Evolutionary conservation across 345 rosid species (phyloP).

Genomic region (Rhodomyrtus tomentosa): DNA sequence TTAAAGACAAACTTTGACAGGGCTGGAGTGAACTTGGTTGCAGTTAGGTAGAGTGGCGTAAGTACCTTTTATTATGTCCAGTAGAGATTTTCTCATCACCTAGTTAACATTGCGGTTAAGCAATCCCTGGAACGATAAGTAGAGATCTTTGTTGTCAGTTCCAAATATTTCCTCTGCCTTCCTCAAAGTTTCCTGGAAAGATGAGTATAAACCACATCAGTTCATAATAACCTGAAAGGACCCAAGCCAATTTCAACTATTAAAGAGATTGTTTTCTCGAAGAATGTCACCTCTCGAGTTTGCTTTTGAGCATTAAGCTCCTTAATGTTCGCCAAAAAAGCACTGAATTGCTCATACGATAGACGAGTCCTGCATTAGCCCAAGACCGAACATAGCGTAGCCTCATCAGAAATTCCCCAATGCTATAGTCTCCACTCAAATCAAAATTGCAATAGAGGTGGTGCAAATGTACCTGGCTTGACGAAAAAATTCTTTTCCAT

Average conservation of each 20-base stretch:
- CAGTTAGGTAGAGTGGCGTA: background rate
- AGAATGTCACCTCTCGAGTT: constrained; percentile 60
- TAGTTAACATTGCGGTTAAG: constrained; percentile 52
- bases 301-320: constrained; percentile 86
- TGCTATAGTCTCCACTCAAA: background rate
- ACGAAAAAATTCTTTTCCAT: constrained; percentile 97
- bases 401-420: background rate
- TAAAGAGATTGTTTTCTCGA: background rate
- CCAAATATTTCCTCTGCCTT: constrained; percentile 93
- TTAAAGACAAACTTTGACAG: background rate
- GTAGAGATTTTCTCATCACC: background rate
- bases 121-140: constrained; percentile 70
- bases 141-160: constrained; percentile 75
- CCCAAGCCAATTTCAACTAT: background rate
- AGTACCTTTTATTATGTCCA: background rate
- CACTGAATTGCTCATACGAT: constrained; percentile 87
- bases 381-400: background rate
- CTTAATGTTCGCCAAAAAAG: constrained; percentile 86
- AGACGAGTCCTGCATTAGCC: constrained; percentile 58
- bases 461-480: constrained; percentile 60
- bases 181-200: constrained; percentile 66
- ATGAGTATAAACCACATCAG: background rate
- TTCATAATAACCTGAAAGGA: background rate
- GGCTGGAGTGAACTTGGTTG: background rate
- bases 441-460: background rate